Evolutionary conservation across 176 grass and related monocot species (phyloP), one percentile per base, ranked within the genome.

Genomic region (Oryza meyeriana): DNA sequence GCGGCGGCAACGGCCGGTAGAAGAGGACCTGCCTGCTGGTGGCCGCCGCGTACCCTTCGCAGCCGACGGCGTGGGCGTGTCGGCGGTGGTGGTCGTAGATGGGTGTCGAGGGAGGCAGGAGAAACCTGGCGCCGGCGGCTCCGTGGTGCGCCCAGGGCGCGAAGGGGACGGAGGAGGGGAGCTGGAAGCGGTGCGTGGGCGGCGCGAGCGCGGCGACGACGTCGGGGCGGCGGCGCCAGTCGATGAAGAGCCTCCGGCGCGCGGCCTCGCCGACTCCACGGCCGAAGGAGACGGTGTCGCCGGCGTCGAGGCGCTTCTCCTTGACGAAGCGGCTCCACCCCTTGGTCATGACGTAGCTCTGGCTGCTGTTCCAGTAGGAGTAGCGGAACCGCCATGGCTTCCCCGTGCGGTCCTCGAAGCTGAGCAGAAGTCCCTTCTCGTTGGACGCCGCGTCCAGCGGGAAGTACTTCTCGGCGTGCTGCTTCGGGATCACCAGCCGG

Each of bases 331-430:
- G 90, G 87, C 96, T 99, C 96, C 96, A 99, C 0, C 96, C 96
- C 66, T 99, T 99, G 67, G 96, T 99, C 93, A 95, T 99, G 7
- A 99, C 96, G 86, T 99, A 99, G 89, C 96, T 99, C 96, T 99
- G 96, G 85, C 96, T 99, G 87, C 96, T 99, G 89, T 99, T 99
- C 96, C 96, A 99, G 86, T 99, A 99, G 59, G 96, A 99, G 89
- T 99, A 99, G 57, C 96, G 96, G 87, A 99, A 99, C 8, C 93
- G 88, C 96, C 96, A 99, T 2, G 91, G 89, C 87, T 99, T 99
- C 5, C 96, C 96, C 3, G 91, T 81, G 35, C 96, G 85, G 83
- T 99, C 96, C 89, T 99, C 93, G 77, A 99, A 99, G 91, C 85
- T 90, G 40, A 99, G 89, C 65, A 92, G 81, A 16, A 95, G 76